Percentiles rank a stretch among this genome's conserved stretches.
These are phyloP conservation scores for Aspergillus floridensis DNA, from an alignment of 2,329 filamentous ascomycete genomes.

Conservation along the genomic window DNA sequence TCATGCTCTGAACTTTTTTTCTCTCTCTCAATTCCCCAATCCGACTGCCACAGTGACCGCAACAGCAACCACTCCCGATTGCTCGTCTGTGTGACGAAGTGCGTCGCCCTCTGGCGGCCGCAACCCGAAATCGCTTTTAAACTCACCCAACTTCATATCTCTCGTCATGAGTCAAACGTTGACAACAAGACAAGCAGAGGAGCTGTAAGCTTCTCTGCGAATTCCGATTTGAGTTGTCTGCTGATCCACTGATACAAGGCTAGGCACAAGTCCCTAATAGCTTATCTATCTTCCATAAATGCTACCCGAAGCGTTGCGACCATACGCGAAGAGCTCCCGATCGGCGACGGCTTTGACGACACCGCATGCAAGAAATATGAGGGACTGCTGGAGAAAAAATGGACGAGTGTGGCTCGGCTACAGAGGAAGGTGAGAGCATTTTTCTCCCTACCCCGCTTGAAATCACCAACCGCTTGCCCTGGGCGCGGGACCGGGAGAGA, in stretches of 20 bases:
- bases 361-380: slow-evolving; percentile 91
- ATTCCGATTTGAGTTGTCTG: neutral
- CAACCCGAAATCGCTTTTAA: neutral
- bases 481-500: neutral
- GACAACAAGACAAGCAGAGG: slow-evolving; percentile 78
- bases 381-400: slow-evolving; percentile 93
- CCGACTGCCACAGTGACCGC: slow-evolving; percentile 2
- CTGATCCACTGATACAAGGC: slow-evolving; percentile 20
- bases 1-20: neutral
- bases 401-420: slow-evolving; percentile 90
- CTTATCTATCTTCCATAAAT: slow-evolving; percentile 75
- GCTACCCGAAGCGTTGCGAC: slow-evolving; percentile 67
- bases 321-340: slow-evolving; percentile 68
- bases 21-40: neutral
- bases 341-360: slow-evolving; percentile 66
- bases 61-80: neutral
- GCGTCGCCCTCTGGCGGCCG: neutral
- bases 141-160: neutral
- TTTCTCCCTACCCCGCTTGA: neutral
- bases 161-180: slow-evolving; percentile 68
- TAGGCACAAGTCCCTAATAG: slow-evolving; percentile 90
- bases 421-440: slow-evolving; percentile 76
- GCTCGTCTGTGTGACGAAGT: neutral
- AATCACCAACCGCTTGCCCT: neutral
- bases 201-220: slow-evolving; percentile 64